Conservation (phyloP, 1,284 basidiomycete species). For the Boletus hoseneyae region DNA sequence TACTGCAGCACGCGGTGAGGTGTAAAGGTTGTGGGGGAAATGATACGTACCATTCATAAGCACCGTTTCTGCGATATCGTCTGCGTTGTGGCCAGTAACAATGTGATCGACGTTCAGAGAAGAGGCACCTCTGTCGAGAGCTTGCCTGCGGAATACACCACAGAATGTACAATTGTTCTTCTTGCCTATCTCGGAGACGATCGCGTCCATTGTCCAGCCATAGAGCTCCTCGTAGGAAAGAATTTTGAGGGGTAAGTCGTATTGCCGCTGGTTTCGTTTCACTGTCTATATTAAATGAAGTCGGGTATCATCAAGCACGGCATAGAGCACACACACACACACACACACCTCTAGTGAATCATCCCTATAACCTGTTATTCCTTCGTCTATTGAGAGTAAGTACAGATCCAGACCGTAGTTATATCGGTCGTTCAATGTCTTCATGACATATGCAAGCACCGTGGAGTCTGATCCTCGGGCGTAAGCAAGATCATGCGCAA, state of each 20-base stretch:
- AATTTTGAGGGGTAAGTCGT: conserved; percentile 93
- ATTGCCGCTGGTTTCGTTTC: conserved; percentile 95
- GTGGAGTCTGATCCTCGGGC: conserved; percentile 75
- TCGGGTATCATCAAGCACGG: conserved; percentile 3
- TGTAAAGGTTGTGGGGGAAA: neutral
- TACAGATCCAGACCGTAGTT: conserved; percentile 90
- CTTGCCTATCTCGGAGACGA: conserved; percentile 91
- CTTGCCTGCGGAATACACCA: conserved; percentile 95
- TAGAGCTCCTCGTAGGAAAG: conserved; percentile 95
- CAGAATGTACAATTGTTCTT: conserved; percentile 99
- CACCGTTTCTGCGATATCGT: conserved; percentile 98
- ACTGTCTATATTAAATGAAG: conserved; percentile 68
- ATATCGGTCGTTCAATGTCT: conserved; percentile 91
- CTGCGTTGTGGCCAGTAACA: conserved; percentile 98
- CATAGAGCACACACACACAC: neutral
- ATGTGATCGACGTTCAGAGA: conserved; percentile 93
- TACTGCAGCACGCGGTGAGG: conserved; percentile 49
- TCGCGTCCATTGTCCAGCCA: conserved; percentile 99
- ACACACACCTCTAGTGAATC: conserved; percentile 86
- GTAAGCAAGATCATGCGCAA: conserved; percentile 1
- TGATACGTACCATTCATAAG: conserved; percentile 91
- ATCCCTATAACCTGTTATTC: conserved; percentile 97
- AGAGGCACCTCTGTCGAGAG: conserved; percentile 91
- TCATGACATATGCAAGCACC: conserved; percentile 96
- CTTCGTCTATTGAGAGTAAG: conserved; percentile 96